Evolutionary conservation across 345 rosid species (phyloP).

Genomic region (Crucihimalaya himalaica): DNA sequence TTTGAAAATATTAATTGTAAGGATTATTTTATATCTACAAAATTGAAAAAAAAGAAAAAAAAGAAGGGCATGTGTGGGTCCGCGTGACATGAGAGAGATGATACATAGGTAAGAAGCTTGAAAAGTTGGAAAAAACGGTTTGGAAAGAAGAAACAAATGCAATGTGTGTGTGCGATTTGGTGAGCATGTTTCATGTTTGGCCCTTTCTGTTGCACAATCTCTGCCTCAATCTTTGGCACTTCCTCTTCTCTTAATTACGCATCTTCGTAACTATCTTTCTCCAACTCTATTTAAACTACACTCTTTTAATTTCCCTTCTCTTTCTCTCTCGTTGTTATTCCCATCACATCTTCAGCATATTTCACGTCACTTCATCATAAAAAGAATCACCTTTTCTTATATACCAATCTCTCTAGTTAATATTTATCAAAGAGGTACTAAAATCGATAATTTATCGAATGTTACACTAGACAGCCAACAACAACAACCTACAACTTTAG

Average conservation of each 20-base stretch:
- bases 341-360: slow-evolving; percentile 9
- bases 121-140: slow-evolving; percentile 33
- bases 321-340: not conserved
- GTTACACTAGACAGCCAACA: slow-evolving; percentile 15
- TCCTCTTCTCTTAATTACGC: slow-evolving; percentile 21
- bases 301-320: slow-evolving; percentile 9
- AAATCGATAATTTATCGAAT: not conserved
- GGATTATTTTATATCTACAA: not conserved
- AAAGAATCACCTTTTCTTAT: not conserved
- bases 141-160: slow-evolving; percentile 36
- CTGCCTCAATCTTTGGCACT: slow-evolving; percentile 47
- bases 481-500: slow-evolving; percentile 17
- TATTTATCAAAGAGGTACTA: not conserved
- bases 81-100: slow-evolving; percentile 33
- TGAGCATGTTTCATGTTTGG: slow-evolving; percentile 38
- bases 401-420: not conserved
- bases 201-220: slow-evolving; percentile 47
- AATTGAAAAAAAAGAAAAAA: not conserved
- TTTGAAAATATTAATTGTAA: too few relatives aligned
- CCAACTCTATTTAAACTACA: not conserved
- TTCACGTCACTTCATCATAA: slow-evolving; percentile 9
- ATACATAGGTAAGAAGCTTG: slow-evolving; percentile 23
- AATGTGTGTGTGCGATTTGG: slow-evolving; percentile 36
- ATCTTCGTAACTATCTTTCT: slow-evolving; percentile 25
- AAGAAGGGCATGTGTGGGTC: slow-evolving; percentile 14